A percentile compares a stretch with the other conserved stretches of the same genome.
Evolutionary conservation across 257 asterid species (phyloP).

Genomic region (Nicotiana otophora): DNA sequence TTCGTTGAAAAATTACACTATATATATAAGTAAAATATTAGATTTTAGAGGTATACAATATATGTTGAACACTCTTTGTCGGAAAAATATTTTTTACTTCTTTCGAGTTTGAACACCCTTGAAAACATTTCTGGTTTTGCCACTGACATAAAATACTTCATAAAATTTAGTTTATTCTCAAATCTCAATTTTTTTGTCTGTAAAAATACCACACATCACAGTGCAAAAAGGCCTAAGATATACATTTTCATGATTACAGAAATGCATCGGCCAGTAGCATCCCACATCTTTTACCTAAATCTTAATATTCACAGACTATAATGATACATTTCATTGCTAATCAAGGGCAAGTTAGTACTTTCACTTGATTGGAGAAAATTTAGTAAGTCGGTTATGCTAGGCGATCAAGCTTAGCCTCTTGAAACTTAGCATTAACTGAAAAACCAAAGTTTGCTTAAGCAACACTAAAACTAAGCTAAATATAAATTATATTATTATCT

Average conservation of each 20-base stretch:
- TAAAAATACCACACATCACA: neutral
- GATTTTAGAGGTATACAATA: too few species aligned
- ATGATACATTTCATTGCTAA: neutral
- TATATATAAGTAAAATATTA: too few species aligned
- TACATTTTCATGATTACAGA: neutral
- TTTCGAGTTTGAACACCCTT: too few species aligned
- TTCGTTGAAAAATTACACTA: too few species aligned
- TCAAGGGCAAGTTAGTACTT: neutral
- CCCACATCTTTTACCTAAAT: neutral
- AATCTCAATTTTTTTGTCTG: neutral
- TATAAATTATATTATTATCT: neutral
- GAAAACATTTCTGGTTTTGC: too few species aligned
- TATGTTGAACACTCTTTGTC: too few species aligned
- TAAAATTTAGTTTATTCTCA: neutral
- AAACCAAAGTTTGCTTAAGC: neutral
- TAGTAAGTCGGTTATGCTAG: neutral
- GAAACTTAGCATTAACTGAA: neutral
- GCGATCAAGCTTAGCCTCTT: neutral
- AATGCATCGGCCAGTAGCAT: neutral
- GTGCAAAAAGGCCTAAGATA: neutral
- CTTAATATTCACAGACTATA: neutral
- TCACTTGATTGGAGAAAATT: neutral
- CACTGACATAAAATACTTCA: too few species aligned
- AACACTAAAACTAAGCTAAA: conserved; percentile 1
- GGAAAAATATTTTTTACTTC: too few species aligned